Percentiles rank a stretch among this genome's conserved stretches.
phyloP scores from a whole-genome alignment of 139 green algal genomes.

The Tetraselmis striata region DNA sequence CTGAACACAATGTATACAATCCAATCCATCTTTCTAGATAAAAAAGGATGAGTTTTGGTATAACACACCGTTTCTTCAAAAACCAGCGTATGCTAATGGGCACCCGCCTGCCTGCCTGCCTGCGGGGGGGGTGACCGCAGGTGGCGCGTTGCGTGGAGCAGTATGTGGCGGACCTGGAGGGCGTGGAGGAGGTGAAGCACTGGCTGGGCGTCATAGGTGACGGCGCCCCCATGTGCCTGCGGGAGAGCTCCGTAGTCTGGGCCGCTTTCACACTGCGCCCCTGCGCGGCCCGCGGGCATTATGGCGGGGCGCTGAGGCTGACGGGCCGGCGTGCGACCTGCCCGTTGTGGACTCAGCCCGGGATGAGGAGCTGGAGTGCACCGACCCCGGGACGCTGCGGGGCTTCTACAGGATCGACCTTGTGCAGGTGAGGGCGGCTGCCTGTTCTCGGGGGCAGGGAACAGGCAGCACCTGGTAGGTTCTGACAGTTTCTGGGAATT shows the following conservation, averaged over 20 bases:
- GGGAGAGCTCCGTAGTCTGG: too few species aligned
- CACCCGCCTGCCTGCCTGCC: too few species aligned
- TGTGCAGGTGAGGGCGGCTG: slow-evolving; percentile 18
- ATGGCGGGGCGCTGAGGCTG: too few species aligned
- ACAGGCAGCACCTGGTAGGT: neutral
- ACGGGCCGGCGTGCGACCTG: too few species aligned
- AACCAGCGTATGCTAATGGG: too few species aligned
- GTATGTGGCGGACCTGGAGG: neutral
- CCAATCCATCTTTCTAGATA: too few species aligned
- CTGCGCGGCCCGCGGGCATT: too few species aligned
- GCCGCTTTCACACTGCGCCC: too few species aligned
- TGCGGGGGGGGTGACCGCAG: neutral
- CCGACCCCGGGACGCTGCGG: slow-evolving; percentile 49
- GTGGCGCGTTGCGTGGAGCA: neutral
- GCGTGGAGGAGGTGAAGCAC: neutral
- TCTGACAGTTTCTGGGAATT: slow-evolving; percentile 12
- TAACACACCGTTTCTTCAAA: too few species aligned
- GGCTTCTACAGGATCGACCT: slow-evolving; percentile 46
- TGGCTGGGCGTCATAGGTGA: neutral
- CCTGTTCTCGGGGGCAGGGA: neutral
- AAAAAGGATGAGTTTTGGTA: too few species aligned
- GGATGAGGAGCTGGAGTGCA: slow-evolving; percentile 33
- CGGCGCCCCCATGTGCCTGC: neutral
- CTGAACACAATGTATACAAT: too few species aligned
- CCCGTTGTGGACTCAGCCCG: too few species aligned